Base-by-base conservation (phyloP, 2,329 filamentous ascomycete species). In the Thermoascus crustaceus region DNA sequence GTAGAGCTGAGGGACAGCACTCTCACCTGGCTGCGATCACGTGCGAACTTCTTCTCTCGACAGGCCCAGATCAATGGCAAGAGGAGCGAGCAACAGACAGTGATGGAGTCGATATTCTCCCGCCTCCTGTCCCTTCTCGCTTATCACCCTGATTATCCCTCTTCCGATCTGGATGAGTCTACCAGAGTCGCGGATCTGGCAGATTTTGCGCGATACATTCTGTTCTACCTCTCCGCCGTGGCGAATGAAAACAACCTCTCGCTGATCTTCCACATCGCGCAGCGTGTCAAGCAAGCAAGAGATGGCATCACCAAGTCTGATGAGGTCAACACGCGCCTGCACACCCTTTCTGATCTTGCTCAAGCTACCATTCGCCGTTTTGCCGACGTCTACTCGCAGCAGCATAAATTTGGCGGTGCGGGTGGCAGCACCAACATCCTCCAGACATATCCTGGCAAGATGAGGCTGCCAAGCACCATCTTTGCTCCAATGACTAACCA, bases 211-310 rank as follows among this genome's bases (percentile, higher is more conserved):
- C 79, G 80, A 48, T 98, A 96, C 58, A 79, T 98, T 39, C 60
- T 95, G 26, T 95, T 89, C 63, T 98, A 94, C 55, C 70, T 96
- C 30, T 79, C 74, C 42, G 78, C 80, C 23, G 79, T 95, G 11
- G 85, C 85, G 7, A 89, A 80, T 0, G 84, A 94, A 57, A 76
- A 85, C 29, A 98, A 95, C 49, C 71, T 96, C 10, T 82, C 84
- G 0, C 68, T 94, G 42, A 87, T 98, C 25, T 91, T 84, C 67
- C 86, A 91, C 58, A 84, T 95, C 42, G 87, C 87, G 8, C 88
- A 96, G 61, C 79, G 87, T 7, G 81, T 94, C 36, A 98, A 98
- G 68, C 84, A 89, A 59, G 84, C 88, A 7, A 74, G 77, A 26
- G 91, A 98, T 57, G 83, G 76, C 8, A 77, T 96, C 41, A 72